phyloP scores from a whole-genome alignment of 441 rosid species.

The Manihot esculenta region DNA sequence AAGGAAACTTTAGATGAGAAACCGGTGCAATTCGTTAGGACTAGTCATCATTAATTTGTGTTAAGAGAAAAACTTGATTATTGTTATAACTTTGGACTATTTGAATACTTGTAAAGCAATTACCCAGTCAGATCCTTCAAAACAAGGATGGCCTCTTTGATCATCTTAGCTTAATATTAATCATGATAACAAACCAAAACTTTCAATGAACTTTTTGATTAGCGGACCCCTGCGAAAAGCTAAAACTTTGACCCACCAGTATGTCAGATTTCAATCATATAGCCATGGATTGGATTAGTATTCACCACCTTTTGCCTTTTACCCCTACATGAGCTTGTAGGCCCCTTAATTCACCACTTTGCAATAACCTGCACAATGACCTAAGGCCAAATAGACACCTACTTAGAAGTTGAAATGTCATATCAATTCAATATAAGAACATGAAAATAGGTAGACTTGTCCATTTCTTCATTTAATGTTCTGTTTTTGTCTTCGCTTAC shows the following conservation, averaged over 20 bases:
- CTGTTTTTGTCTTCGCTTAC: conserved; percentile 24
- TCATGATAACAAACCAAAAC: conserved; percentile 16
- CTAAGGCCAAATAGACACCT: conserved; percentile 12
- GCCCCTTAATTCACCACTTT: conserved; percentile 24
- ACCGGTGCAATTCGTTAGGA: background rate
- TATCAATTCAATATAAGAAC: conserved; percentile 36
- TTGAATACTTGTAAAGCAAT: conserved; percentile 12
- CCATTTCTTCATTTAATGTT: conserved; percentile 46
- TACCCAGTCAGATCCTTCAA: conserved; percentile 14
- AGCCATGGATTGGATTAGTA: conserved; percentile 22
- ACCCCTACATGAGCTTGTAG: conserved; percentile 20
- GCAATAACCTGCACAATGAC: conserved; percentile 30
- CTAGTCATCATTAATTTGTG: conserved; percentile 10
- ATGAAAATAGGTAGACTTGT: conserved; percentile 37
- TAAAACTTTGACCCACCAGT: conserved; percentile 32
- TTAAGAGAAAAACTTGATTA: background rate
- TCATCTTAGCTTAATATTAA: conserved; percentile 6
- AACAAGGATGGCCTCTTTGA: conserved; percentile 15
- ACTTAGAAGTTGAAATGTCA: conserved; percentile 43
- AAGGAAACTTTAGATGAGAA: background rate
- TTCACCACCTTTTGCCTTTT: conserved; percentile 22
- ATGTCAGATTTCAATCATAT: conserved; percentile 34
- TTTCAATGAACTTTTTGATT: conserved; percentile 17
- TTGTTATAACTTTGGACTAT: conserved; percentile 15
- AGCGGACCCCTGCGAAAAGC: conserved; percentile 24